Evolutionary conservation across 495 filamentous ascomycete genomes (phyloP).

Genomic region (Neurospora sp.): DNA sequence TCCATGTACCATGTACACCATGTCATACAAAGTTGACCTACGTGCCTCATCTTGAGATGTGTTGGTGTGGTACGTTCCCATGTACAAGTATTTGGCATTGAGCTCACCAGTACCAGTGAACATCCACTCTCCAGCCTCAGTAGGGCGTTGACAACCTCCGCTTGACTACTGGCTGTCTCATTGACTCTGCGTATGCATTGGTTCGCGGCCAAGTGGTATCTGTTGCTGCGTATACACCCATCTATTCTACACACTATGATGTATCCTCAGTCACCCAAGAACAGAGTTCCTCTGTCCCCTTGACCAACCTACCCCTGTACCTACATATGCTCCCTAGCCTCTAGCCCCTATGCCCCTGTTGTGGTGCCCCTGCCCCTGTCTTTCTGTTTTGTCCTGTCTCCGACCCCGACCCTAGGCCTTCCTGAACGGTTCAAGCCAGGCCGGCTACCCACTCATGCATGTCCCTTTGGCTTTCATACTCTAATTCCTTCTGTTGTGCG

Average conservation of each 20-base stretch:
- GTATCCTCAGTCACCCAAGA: not conserved
- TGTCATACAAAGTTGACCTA: not conserved
- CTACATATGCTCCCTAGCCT: not conserved
- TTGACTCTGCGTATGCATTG: not conserved
- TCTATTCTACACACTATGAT: not conserved
- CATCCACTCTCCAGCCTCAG: not conserved
- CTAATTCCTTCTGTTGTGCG: not conserved
- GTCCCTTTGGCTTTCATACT: not conserved
- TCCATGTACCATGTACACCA: not conserved
- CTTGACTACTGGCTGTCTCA: not conserved
- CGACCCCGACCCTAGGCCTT: not conserved
- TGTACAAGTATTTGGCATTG: not conserved
- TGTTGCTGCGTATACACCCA: not conserved
- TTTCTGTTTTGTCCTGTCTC: not conserved
- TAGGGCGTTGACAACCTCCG: not conserved
- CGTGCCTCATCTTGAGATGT: not conserved
- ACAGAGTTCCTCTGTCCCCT: not conserved
- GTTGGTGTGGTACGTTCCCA: not conserved
- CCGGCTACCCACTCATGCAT: not conserved
- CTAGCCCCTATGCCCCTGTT: not conserved
- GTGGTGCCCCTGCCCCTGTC: not conserved
- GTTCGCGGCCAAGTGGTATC: not conserved
- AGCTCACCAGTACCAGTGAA: not conserved
- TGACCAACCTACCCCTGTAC: not conserved
- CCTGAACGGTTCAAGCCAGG: not conserved